phyloP scores from a whole-genome alignment of 257 asterid species.

The Nicotiana benthamiana region DNA sequence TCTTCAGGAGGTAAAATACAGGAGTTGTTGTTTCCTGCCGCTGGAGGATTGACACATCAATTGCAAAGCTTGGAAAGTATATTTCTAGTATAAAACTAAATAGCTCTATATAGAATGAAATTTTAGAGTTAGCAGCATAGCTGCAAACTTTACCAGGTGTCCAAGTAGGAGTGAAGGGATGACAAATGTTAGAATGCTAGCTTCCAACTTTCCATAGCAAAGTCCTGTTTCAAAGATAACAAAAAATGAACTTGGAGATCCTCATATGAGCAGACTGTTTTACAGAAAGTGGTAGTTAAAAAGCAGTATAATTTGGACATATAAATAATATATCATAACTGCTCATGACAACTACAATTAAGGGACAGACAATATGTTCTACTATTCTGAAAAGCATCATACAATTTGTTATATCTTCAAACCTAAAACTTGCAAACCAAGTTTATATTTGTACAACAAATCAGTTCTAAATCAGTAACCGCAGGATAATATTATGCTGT shows the following conservation, averaged over 20 bases:
- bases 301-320: neutral
- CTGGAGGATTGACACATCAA: neutral
- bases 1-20: neutral
- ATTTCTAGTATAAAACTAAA: neutral
- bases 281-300: neutral
- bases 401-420: neutral
- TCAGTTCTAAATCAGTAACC: neutral
- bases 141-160: slow-evolving; percentile 50
- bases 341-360: neutral
- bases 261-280: neutral
- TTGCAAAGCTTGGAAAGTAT: neutral
- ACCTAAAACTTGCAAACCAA: neutral
- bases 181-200: slow-evolving; percentile 66
- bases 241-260: neutral
- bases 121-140: neutral
- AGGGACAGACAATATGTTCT: neutral
- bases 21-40: neutral
- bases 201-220: slow-evolving; percentile 94
- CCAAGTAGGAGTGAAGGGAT: slow-evolving; percentile 82
- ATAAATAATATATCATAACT: neutral
- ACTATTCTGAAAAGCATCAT: neutral
- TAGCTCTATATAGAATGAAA: neutral
- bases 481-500: neutral
- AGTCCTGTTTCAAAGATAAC: slow-evolving; percentile 42
- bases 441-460: neutral